A percentile compares a stretch with the other conserved stretches of the same genome.
These are phyloP conservation scores for Leishmania lainsoni DNA, from an alignment of 208 protist species.

Conservation along the genomic window DNA sequence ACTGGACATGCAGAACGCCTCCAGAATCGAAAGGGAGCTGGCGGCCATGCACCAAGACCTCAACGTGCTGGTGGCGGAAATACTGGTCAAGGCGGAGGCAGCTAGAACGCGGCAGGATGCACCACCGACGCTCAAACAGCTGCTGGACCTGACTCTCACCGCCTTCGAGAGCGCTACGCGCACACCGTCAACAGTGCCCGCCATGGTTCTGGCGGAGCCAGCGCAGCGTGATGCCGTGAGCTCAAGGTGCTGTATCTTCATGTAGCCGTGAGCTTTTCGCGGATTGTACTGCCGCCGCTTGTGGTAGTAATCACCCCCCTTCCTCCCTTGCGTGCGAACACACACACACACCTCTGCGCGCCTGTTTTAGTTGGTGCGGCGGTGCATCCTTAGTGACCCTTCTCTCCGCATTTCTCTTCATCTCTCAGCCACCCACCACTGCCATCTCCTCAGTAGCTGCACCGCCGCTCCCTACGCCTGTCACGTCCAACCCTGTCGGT, in stretches of 20 bases:
- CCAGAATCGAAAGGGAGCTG: constrained; percentile 51
- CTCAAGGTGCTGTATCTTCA: constrained; percentile 41
- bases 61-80: constrained; percentile 65
- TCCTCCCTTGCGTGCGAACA: not conserved
- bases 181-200: constrained; percentile 43
- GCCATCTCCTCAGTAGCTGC: not conserved
- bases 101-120: constrained; percentile 24
- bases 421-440: not conserved
- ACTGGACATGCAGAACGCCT: constrained; percentile 51
- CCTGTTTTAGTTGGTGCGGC: not conserved
- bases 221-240: constrained; percentile 25
- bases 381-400: not conserved
- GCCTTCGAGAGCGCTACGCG: constrained; percentile 51
- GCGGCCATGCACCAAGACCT: constrained; percentile 61
- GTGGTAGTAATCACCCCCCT: not conserved
- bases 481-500: not conserved
- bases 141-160: constrained; percentile 64
- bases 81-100: constrained; percentile 56
- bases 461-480: not conserved
- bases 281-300: not conserved
- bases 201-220: constrained; percentile 49
- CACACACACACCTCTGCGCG: not conserved
- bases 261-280: constrained; percentile 20
- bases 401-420: too few species aligned
- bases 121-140: constrained; percentile 55